Evolutionary conservation across 208 protist genomes (phyloP), one percentile per base, ranked within the genome.

Genomic region (Leishmania aethiopica): DNA sequence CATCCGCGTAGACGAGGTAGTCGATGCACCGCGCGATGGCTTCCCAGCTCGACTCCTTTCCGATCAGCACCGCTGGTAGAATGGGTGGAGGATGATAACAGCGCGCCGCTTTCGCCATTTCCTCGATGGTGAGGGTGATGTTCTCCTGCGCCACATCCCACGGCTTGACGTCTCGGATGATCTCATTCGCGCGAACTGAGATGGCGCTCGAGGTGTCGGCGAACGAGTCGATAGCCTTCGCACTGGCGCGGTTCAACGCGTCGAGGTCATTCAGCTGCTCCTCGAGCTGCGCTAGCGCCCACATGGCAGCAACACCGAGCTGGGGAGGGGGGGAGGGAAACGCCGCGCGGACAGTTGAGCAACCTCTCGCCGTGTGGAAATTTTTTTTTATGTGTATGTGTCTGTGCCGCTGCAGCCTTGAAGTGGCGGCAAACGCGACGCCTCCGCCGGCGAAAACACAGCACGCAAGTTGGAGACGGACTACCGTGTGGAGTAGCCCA

Each of bases 131-230:
- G 49, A 88, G 80, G 13, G 92, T 88, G 60, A 97, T 96, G 79
- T 97, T 96, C 77, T 97, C 94, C 84, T 94, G 89, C 25, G 94
- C 92, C n/a, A 95, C 80, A 84, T 95, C 92, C 93, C 94, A 97
- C 79, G 91, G 92, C 77, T 91, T 89, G 5, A 97, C 92, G 77
- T 97, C 93, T 35, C 85, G 84, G 22, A 90, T 88, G 37, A 97
- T 97, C 35, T 89, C 87, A 19, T 89, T 89, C 4, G 91, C 91
- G 4, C 93, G 88, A 19, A 89, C 62, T 7, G 90, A 84, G 77
- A 97, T 96, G 73, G 87, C 87, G 60, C 90, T 90, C 17, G 94
- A 95, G 3, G 90, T 94, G 79, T 96, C 93, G n/a, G 94, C 90
- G 81, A 97, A 95, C 67, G 84, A 89, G 82, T 97, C 94, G 47